Conservation (phyloP, 2,329 filamentous ascomycete genomes). For the Apiospora koreana region DNA sequence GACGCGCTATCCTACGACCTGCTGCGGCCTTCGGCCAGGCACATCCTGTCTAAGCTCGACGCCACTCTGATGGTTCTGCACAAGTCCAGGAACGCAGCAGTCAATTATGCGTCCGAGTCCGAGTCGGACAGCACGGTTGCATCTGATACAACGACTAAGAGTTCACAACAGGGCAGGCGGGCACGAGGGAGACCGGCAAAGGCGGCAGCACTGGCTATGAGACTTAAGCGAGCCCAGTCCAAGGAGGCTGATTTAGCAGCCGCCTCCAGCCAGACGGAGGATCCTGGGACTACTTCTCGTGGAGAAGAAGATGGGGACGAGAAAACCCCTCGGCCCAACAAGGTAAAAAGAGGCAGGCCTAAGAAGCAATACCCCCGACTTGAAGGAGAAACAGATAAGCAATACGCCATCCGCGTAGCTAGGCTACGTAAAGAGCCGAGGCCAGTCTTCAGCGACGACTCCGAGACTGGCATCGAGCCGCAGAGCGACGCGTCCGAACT, state of each 20-base stretch:
- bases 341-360: conserved; percentile 40
- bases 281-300: neutral
- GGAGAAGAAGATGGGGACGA: neutral
- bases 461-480: neutral
- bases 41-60: conserved; percentile 71
- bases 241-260: neutral
- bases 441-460: conserved; percentile 19
- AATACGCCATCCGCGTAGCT: conserved; percentile 50
- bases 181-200: conserved; percentile 21
- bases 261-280: conserved; percentile 13
- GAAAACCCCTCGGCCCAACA: conserved; percentile 10
- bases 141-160: conserved; percentile 17
- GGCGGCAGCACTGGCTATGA: neutral
- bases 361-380: conserved; percentile 39
- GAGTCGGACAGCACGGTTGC: conserved; percentile 28
- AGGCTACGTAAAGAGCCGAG: conserved; percentile 37
- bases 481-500: conserved; percentile 3
- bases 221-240: neutral
- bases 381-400: conserved; percentile 46
- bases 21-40: conserved; percentile 68
- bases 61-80: conserved; percentile 70
- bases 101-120: conserved; percentile 30
- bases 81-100: conserved; percentile 59
- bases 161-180: conserved; percentile 16
- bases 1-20: conserved; percentile 68